Conservation (phyloP, 2,329 filamentous ascomycete species). For the Harringtonia aguacate region DNA sequence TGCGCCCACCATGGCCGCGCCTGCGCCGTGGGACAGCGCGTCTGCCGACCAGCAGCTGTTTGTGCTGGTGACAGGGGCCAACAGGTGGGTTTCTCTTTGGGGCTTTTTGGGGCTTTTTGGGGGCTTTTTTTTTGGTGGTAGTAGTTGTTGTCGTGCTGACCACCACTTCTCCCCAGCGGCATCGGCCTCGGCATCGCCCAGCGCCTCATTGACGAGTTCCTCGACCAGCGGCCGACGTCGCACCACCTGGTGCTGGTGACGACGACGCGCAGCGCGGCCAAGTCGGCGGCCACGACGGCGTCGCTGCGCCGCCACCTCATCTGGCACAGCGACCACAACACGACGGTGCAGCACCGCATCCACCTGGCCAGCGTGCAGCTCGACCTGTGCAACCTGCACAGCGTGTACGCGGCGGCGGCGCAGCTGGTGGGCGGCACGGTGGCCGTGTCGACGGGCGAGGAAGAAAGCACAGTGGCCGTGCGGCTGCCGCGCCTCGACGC, state of each 20-base stretch:
- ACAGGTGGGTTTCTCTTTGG: conserved; percentile 47
- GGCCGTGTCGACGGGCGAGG: conserved; percentile 30
- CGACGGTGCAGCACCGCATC: conserved; percentile 32
- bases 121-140: no score
- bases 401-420: conserved; percentile 37
- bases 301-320: conserved; percentile 53
- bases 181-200: conserved; percentile 76
- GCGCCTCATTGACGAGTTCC: conserved; percentile 84
- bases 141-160: no score
- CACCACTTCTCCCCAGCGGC: conserved; percentile 61
- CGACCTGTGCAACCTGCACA: conserved; percentile 48
- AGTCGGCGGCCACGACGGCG: conserved; percentile 62
- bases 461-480: conserved; percentile 10
- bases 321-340: conserved; percentile 26
- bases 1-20: neutral
- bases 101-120: neutral
- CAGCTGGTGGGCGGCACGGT: conserved; percentile 33
- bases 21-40: conserved; percentile 23
- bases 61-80: conserved; percentile 74
- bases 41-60: conserved; percentile 37
- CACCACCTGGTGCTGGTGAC: conserved; percentile 70
- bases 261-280: conserved; percentile 66
- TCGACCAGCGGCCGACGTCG: conserved; percentile 54
- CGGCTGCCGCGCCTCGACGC: conserved; percentile 55
- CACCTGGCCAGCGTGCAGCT: conserved; percentile 49